These are phyloP conservation scores for Cenococcum geophilum DNA, from an alignment of 495 filamentous ascomycete genomes.

Conservation along the genomic window DNA sequence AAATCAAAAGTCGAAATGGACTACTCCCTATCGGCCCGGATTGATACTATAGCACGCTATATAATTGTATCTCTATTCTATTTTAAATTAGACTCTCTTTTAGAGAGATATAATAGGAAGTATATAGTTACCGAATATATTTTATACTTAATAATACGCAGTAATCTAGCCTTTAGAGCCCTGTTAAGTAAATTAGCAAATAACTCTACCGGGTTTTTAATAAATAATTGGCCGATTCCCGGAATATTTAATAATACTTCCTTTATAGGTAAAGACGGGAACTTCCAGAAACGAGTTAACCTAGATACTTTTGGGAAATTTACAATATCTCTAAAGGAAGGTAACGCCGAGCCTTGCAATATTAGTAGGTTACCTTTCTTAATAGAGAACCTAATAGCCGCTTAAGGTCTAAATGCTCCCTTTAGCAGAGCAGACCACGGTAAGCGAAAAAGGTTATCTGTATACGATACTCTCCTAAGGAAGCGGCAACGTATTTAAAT, in stretches of 20 bases:
- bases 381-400: no score
- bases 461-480: background rate
- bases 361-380: no score
- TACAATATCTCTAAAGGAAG: conserved; percentile 14
- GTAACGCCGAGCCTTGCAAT: conserved; percentile 11
- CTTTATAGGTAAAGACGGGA: no score
- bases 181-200: conserved; percentile 12
- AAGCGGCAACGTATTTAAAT: background rate
- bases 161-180: conserved; percentile 11
- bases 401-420: conserved; percentile 13
- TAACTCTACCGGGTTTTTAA: conserved; percentile 10
- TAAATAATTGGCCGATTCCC: conserved; percentile 11
- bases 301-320: no score
- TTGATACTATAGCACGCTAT: no score
- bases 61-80: no score
- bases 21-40: no score
- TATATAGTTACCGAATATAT: no score
- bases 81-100: conserved; percentile 9
- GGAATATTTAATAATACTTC: conserved; percentile 9
- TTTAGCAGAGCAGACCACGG: conserved; percentile 14
- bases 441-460: no score
- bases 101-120: conserved; percentile 9
- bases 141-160: conserved; percentile 8
- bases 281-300: no score
- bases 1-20: no score